A percentile compares a stretch with the other conserved stretches of the same genome.
These are phyloP conservation scores for Globisporangium barbulae DNA, from an alignment of 352 stramenopile genomes.

Conservation along the genomic window DNA sequence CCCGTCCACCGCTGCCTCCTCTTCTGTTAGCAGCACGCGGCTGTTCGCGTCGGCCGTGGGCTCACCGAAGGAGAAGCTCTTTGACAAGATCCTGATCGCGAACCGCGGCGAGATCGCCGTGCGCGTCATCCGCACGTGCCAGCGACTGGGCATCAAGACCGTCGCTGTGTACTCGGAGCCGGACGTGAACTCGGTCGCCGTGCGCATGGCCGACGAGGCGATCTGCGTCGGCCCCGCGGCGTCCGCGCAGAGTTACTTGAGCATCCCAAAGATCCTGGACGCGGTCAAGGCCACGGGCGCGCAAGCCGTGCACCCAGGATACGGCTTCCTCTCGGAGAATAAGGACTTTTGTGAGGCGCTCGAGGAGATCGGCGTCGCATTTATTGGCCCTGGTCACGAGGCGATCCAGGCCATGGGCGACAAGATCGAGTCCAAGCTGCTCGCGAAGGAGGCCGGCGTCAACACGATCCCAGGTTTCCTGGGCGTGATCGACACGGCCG, in stretches of 20 bases:
- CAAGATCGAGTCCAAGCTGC: conserved; percentile 95
- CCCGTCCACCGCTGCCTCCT: neutral
- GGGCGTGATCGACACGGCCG: conserved; percentile 71
- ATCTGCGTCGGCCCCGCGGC: conserved; percentile 65
- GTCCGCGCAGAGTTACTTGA: conserved; percentile 88
- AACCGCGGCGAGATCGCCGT: conserved; percentile 94
- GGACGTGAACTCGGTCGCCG: conserved; percentile 83
- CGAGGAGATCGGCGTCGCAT: conserved; percentile 77
- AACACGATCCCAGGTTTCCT: conserved; percentile 95
- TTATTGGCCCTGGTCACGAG: conserved; percentile 83
- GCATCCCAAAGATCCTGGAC: conserved; percentile 88
- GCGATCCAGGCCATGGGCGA: conserved; percentile 93
- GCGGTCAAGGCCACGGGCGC: conserved; percentile 86
- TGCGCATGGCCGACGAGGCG: conserved; percentile 84
- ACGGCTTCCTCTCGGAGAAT: conserved; percentile 96
- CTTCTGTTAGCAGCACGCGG: neutral
- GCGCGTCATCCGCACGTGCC: conserved; percentile 91
- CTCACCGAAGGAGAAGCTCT: conserved; percentile 52
- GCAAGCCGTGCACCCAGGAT: conserved; percentile 93
- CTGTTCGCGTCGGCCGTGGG: conserved; percentile 9
- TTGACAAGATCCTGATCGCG: conserved; percentile 91
- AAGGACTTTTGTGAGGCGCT: conserved; percentile 83
- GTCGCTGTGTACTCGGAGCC: conserved; percentile 94
- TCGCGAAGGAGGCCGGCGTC: conserved; percentile 90
- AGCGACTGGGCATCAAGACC: conserved; percentile 89